These are phyloP conservation scores for Kodamaea sp. DNA, from an alignment of 1,139 yeast species.

Conservation along the genomic window DNA sequence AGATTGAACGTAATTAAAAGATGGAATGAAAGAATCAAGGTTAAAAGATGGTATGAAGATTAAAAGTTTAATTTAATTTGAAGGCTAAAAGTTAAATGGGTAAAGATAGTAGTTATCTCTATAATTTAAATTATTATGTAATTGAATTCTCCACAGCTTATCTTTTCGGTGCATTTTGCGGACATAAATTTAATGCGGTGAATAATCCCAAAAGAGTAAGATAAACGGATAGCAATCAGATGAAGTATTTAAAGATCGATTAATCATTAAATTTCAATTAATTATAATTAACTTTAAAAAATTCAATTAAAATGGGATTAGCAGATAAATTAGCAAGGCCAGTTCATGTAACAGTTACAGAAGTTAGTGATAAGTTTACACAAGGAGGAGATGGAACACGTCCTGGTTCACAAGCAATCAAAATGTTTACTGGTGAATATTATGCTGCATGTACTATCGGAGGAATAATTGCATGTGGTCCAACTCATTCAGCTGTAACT, in stretches of 20 bases:
- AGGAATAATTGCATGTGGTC: constrained; percentile 91
- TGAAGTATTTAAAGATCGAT: too few relatives aligned
- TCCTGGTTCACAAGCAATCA: constrained; percentile 29
- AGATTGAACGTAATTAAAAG: constrained; percentile 18
- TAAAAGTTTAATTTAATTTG: too few relatives aligned
- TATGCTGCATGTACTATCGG: constrained; percentile 84
- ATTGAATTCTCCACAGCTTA: too few relatives aligned
- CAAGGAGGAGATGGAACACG: constrained; percentile 11
- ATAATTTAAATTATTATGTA: too few relatives aligned
- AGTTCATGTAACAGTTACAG: constrained; percentile 25
- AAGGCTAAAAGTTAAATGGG: too few relatives aligned
- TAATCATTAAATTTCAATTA: neutral
- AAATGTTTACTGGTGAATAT: constrained; percentile 65
- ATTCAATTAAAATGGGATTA: constrained; percentile 18
- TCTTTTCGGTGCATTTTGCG: too few relatives aligned
- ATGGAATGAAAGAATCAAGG: too few relatives aligned
- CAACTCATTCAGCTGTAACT: constrained; percentile 89
- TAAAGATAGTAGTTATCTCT: too few relatives aligned
- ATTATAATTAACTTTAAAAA: neutral
- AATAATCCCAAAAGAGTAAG: too few relatives aligned
- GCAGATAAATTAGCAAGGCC: constrained; percentile 35
- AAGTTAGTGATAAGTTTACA: constrained; percentile 15
- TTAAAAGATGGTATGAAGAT: too few relatives aligned
- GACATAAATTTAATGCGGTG: too few relatives aligned
- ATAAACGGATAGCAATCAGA: too few relatives aligned